Conservation (phyloP, 306 rosid genomes). For the Dalbergia cultrata region DNA sequence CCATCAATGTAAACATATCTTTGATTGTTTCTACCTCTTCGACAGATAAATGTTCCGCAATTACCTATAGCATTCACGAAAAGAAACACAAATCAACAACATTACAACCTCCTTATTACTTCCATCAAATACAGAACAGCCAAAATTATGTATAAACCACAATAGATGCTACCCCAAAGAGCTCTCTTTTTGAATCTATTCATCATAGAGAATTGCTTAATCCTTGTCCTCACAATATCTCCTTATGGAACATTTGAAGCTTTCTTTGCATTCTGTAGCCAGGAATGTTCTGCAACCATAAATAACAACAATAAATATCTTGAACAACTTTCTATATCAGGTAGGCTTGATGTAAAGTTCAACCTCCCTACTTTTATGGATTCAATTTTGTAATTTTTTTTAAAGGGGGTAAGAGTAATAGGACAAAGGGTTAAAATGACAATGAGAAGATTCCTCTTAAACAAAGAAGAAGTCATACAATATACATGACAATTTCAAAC, state of each 20-base stretch:
- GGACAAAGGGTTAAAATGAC: slow-evolving; percentile 5
- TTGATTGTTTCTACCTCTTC: slow-evolving; percentile 97
- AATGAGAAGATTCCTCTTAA: slow-evolving; percentile 16
- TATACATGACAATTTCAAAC: slow-evolving; percentile 16
- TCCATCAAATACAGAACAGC: slow-evolving; percentile 33
- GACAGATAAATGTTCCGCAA: slow-evolving; percentile 93
- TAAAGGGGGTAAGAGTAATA: slow-evolving; percentile 11
- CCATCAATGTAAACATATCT: slow-evolving; percentile 98
- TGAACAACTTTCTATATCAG: slow-evolving; percentile 22
- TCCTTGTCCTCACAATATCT: slow-evolving; percentile 95
- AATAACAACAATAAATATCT: slow-evolving; percentile 28
- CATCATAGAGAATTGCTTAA: slow-evolving; percentile 95
- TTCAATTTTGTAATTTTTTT: slow-evolving; percentile 4
- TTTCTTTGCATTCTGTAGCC: slow-evolving; percentile 96
- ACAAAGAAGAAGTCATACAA: not conserved
- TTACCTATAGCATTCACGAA: slow-evolving; percentile 70
- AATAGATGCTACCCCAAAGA: slow-evolving; percentile 75
- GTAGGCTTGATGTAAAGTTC: slow-evolving; percentile 21
- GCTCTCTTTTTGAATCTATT: slow-evolving; percentile 98
- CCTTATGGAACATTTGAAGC: slow-evolving; percentile 95
- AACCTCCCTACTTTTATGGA: not conserved
- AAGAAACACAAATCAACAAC: slow-evolving; percentile 41
- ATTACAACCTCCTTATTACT: slow-evolving; percentile 12
- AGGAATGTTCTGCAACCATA: slow-evolving; percentile 83
- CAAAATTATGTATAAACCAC: slow-evolving; percentile 41